These are phyloP conservation scores for Sophora flavescens DNA, from an alignment of 306 rosid species.

Conservation along the genomic window DNA sequence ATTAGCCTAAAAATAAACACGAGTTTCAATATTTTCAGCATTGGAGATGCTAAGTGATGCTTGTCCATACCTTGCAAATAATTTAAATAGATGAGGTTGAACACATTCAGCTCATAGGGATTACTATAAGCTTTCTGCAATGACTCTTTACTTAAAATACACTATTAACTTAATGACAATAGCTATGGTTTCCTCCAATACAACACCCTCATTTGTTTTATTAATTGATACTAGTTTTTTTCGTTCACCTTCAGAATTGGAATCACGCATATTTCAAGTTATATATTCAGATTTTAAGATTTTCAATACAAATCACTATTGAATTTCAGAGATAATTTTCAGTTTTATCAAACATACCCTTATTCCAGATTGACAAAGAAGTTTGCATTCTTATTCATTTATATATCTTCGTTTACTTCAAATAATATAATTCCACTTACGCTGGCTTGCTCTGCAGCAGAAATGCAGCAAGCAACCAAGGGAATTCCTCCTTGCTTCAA, in stretches of 20 bases:
- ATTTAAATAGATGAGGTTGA: slow-evolving; percentile 4
- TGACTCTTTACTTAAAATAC: not conserved
- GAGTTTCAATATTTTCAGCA: not conserved
- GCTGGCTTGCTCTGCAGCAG: slow-evolving; percentile 91
- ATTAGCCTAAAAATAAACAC: slow-evolving; percentile 1
- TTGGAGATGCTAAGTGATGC: not conserved
- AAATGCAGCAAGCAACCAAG: slow-evolving; percentile 85
- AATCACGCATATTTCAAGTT: slow-evolving; percentile 27
- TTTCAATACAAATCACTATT: slow-evolving; percentile 11
- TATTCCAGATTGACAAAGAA: slow-evolving; percentile 23
- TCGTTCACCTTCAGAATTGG: not conserved
- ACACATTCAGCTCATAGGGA: not conserved
- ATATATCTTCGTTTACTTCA: slow-evolving; percentile 25
- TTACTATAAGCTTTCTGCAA: slow-evolving; percentile 13
- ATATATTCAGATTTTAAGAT: slow-evolving; percentile 26
- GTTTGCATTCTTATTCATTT: slow-evolving; percentile 6
- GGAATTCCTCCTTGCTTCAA: slow-evolving; percentile 87
- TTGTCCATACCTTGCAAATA: not conserved
- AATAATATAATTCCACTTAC: slow-evolving; percentile 62
- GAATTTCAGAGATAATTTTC: slow-evolving; percentile 17
- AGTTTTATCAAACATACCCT: slow-evolving; percentile 9
- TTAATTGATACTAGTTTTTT: slow-evolving; percentile 32
- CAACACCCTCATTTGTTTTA: slow-evolving; percentile 18
- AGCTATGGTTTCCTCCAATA: slow-evolving; percentile 5
- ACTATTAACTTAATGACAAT: slow-evolving; percentile 5